Percentiles rank a stretch among this genome's conserved stretches.
Evolutionary conservation across 192 early-diverging fungal species (phyloP).

Genomic region (Coemansia sp.): DNA sequence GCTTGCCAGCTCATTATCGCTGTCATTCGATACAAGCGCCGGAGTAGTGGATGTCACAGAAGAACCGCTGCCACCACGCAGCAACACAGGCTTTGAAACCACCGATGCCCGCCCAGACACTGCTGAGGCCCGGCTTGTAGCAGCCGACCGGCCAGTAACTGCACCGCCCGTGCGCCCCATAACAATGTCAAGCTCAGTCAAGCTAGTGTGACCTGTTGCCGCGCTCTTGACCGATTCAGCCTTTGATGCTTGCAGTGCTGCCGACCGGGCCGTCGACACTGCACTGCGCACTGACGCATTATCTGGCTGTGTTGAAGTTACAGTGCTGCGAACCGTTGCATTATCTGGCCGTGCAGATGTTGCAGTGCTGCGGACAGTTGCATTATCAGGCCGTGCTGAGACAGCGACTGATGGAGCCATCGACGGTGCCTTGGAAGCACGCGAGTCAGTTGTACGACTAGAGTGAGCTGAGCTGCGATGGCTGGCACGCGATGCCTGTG

Average conservation of each 20-base stretch:
- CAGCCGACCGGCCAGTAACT: slow-evolving; percentile 13
- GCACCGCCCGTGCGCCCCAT: slow-evolving; percentile 49
- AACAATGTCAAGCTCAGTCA: slow-evolving; percentile 53
- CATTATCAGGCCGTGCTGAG: too few species aligned
- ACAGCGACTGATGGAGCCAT: not conserved
- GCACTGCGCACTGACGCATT: slow-evolving; percentile 7
- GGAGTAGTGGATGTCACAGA: slow-evolving; percentile 9
- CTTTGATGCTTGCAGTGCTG: not conserved
- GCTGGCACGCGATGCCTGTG: slow-evolving; percentile 8
- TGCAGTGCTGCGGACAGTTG: too few species aligned
- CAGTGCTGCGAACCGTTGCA: not conserved
- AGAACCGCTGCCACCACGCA: slow-evolving; percentile 45
- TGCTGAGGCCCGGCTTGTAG: slow-evolving; percentile 17
- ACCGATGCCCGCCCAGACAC: slow-evolving; percentile 1
- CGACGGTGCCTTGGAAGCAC: not conserved
- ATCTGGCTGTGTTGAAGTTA: not conserved
- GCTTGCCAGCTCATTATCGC: slow-evolving; percentile 49
- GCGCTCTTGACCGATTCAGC: not conserved
- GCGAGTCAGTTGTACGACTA: not conserved
- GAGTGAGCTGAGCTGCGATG: slow-evolving; percentile 13
- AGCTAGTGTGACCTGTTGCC: slow-evolving; percentile 17
- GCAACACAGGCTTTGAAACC: not conserved
- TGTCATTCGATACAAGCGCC: slow-evolving; percentile 26
- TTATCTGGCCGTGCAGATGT: not conserved
- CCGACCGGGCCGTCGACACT: not conserved